Conservation (phyloP, 2,329 filamentous ascomycete species). For the Verticillium tricorpus region DNA sequence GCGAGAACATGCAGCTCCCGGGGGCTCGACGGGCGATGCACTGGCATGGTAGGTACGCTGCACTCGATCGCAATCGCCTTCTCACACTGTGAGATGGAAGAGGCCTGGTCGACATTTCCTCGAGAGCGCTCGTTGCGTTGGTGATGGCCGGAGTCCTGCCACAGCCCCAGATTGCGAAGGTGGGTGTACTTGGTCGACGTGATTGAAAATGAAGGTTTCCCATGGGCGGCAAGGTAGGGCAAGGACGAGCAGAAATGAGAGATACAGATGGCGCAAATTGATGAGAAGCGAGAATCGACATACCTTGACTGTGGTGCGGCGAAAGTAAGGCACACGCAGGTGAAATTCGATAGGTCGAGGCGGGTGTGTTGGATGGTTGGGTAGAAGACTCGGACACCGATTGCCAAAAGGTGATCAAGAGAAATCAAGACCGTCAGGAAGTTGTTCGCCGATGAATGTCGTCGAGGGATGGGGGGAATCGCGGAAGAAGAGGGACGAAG, state of each 20-base stretch:
- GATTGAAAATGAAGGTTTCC: too few relatives aligned
- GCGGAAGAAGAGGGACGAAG: neutral
- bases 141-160: neutral
- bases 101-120: neutral
- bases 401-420: too few relatives aligned
- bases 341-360: neutral
- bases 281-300: neutral
- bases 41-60: too few relatives aligned
- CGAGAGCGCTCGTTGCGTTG: neutral
- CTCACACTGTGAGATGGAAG: neutral
- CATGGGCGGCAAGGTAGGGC: too few relatives aligned
- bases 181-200: too few relatives aligned
- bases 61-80: neutral
- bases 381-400: too few relatives aligned
- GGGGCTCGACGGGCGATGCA: neutral
- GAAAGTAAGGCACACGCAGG: neutral
- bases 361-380: too few relatives aligned
- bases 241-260: neutral
- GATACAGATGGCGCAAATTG: too few relatives aligned
- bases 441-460: neutral
- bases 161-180: neutral
- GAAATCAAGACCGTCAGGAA: neutral
- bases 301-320: neutral
- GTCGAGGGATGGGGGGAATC: neutral
- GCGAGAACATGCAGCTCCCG: neutral